Evolutionary conservation across 352 stramenopile genomes (phyloP).

Genomic region (Phytophthora vignae): DNA sequence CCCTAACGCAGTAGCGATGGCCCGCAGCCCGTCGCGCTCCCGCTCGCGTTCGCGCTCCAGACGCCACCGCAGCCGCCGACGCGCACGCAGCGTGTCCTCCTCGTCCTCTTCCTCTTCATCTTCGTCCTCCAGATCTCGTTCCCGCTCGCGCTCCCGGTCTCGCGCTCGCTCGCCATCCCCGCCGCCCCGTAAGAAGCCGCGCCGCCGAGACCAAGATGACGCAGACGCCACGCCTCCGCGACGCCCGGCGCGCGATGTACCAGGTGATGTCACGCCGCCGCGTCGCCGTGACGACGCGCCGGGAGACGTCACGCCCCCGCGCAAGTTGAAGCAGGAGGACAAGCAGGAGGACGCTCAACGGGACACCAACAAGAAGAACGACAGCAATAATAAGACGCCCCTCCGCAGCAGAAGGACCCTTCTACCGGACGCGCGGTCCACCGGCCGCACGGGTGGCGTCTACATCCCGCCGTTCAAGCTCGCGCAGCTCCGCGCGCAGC

Average conservation of each 20-base stretch:
- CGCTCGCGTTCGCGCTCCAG: constrained; percentile 33
- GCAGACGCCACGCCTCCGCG: constrained; percentile 7
- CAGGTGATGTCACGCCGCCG: constrained; percentile 6
- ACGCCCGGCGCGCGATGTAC: constrained; percentile 14
- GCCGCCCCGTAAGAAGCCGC: constrained; percentile 44
- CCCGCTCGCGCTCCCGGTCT: not conserved
- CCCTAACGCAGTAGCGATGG: constrained; percentile 12
- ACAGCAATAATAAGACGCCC: constrained; percentile 15
- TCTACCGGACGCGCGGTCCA: constrained; percentile 41
- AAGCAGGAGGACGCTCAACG: constrained; percentile 13
- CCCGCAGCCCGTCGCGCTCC: constrained; percentile 36
- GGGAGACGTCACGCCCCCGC: constrained; percentile 27
- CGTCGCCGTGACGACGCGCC: not conserved
- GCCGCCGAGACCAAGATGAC: constrained; percentile 1
- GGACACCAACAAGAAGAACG: constrained; percentile 2
- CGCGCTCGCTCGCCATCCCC: constrained; percentile 19
- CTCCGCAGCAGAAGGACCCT: constrained; percentile 21
- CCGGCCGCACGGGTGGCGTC: constrained; percentile 87
- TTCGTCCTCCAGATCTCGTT: constrained; percentile 1
- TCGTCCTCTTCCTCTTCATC: constrained; percentile 31
- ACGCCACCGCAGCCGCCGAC: constrained; percentile 19
- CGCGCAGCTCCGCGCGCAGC: constrained; percentile 71
- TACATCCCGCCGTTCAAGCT: constrained; percentile 95
- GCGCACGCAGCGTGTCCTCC: constrained; percentile 22
- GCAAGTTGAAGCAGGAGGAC: constrained; percentile 14